Base-by-base conservation (phyloP, 2,329 filamentous ascomycete species). In the Diaporthe helianthi region DNA sequence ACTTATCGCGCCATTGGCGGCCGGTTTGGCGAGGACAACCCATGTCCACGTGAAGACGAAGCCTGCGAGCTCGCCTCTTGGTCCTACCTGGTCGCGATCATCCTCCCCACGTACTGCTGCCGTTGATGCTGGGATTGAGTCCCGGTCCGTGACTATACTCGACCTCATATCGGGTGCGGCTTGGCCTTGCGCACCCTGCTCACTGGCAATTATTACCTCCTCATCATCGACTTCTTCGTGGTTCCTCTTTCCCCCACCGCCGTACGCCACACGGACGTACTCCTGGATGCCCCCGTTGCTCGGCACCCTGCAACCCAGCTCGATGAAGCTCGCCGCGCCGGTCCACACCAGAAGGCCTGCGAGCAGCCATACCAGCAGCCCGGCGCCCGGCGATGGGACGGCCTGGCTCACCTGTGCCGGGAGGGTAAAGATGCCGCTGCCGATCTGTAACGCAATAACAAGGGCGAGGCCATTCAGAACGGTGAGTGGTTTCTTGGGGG, bases 381-480 rank as follows among this genome's bases (percentile, higher is more conserved):
- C 80, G n/a, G 78, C 75, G 22, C 78, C 80, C 1, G 83, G 82
- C 3, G 81, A 82, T 7, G 78, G 75, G 26, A 83, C 80, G 70
- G 83, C 79, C 70, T 78, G 79, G 69, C 80, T 79, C 46, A 84
- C 79, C 66, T 80, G 78, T 22, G 80, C 77, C 7, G 82, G 83
- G 5, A 80, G 79, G 13, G 81, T 81, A 73, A 85, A 85, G 46
- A 85, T 83, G 10, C 83, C 83, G 12, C 80, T 81, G 8, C 83
- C 83, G 69, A 84, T 83, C 73, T 84, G 82, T 10, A 84, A 75
- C 47, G 81, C 78, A 68, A 85, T 78, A n/a, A 84, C 78, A 19
- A 84, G 76, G 26, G 80, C 79, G 69, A 85, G 78, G 63, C 77
- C 74, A 67, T 78, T 76, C 38, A 76, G 65, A 33, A 72, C 69